Evolutionary conservation across 345 rosid genomes (phyloP).

Genomic region (Mangifera indica): DNA sequence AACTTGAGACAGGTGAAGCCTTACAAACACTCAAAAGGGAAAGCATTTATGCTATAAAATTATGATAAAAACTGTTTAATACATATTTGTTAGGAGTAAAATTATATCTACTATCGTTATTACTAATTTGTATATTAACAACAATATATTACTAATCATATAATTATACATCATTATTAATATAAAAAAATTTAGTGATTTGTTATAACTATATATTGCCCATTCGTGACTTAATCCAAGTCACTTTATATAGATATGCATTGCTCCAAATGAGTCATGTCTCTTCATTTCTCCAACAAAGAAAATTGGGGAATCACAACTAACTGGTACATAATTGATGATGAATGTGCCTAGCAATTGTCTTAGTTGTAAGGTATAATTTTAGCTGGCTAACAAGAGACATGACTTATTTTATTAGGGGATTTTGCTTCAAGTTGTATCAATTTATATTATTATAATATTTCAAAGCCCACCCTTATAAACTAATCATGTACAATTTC

Average conservation of each 20-base stretch:
- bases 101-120: too few species aligned
- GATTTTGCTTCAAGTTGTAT: not conserved
- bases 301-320: not conserved
- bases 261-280: not conserved
- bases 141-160: too few species aligned
- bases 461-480: not conserved
- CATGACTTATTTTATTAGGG: not conserved
- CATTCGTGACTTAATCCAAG: not conserved
- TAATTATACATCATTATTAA: too few species aligned
- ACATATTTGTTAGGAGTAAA: too few species aligned
- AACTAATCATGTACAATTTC: too few species aligned
- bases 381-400: not conserved
- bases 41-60: too few species aligned
- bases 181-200: too few species aligned
- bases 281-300: not conserved
- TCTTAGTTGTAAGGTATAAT: slow-evolving; percentile 1
- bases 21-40: not conserved
- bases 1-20: slow-evolving; percentile 1
- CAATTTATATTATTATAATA: not conserved
- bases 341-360: not conserved
- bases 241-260: not conserved
- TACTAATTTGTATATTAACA: too few species aligned
- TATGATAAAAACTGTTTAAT: too few species aligned
- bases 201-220: not conserved
- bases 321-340: too few species aligned